These are phyloP conservation scores for Amanita pallidorosea DNA, from an alignment of 768 basidiomycete genomes.

Conservation along the genomic window DNA sequence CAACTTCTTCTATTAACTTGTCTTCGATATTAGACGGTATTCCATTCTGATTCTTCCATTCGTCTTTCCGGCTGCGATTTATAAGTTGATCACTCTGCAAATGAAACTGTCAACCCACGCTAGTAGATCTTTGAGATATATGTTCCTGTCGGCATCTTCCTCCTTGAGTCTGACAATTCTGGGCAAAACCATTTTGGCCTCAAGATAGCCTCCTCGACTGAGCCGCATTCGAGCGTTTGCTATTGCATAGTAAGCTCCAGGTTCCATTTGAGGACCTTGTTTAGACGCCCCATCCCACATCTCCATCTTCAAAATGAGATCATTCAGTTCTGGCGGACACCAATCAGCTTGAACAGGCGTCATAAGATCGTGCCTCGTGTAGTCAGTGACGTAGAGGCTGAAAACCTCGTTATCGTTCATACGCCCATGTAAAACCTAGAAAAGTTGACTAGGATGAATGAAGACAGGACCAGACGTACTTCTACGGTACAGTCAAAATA, in stretches of 20 bases:
- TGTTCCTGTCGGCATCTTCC: slow-evolving; percentile 21
- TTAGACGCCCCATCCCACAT: slow-evolving; percentile 45
- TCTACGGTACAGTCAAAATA: slow-evolving; percentile 59
- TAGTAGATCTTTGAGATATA: slow-evolving; percentile 36
- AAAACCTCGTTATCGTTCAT: slow-evolving; percentile 25
- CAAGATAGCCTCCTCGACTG: slow-evolving; percentile 28
- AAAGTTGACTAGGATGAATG: neutral
- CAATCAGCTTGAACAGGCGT: slow-evolving; percentile 25
- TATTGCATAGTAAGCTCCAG: slow-evolving; percentile 41
- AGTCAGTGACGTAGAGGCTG: slow-evolving; percentile 57
- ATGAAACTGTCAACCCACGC: slow-evolving; percentile 25
- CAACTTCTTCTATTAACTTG: slow-evolving; percentile 35
- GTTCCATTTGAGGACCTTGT: slow-evolving; percentile 30
- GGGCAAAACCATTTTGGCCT: slow-evolving; percentile 39
- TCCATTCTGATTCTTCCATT: slow-evolving; percentile 24
- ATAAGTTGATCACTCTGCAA: neutral
- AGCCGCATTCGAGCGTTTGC: slow-evolving; percentile 38
- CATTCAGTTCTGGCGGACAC: slow-evolving; percentile 35
- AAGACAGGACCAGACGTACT: slow-evolving; percentile 22
- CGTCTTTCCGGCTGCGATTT: slow-evolving; percentile 31
- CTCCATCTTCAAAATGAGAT: slow-evolving; percentile 39
- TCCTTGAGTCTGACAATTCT: slow-evolving; percentile 37
- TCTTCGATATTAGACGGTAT: slow-evolving; percentile 21
- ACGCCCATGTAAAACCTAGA: slow-evolving; percentile 39
- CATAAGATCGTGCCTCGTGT: slow-evolving; percentile 33